Percentiles rank a stretch among this genome's conserved stretches.
These are phyloP conservation scores for Agrocybe pediades DNA, from an alignment of 768 basidiomycete species.

Conservation along the genomic window DNA sequence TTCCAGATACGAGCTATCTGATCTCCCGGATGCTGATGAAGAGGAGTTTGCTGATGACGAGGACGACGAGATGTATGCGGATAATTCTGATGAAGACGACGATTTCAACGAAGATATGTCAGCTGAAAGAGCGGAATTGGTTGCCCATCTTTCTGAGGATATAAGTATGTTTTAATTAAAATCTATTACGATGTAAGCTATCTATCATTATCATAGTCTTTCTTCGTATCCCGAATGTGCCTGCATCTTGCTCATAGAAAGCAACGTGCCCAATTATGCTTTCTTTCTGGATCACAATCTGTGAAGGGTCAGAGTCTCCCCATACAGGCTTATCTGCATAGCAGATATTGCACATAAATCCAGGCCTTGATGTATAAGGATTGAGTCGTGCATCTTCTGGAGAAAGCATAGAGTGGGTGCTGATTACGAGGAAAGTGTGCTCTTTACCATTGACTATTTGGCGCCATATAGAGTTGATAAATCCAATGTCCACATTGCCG, in stretches of 20 bases:
- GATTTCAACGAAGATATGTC: too few species aligned
- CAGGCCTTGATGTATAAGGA: neutral
- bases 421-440: slow-evolving; percentile 6
- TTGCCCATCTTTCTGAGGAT: too few species aligned
- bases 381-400: neutral
- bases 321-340: too few species aligned
- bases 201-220: neutral
- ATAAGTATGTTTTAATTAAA: too few species aligned
- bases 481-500: neutral
- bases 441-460: neutral
- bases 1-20: neutral
- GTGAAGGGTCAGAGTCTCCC: too few species aligned
- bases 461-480: slow-evolving; percentile 15
- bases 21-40: neutral
- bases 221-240: neutral
- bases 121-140: too few species aligned
- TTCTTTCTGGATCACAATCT: neutral
- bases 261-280: neutral
- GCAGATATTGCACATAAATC: neutral
- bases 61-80: neutral
- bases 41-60: neutral
- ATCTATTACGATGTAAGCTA: slow-evolving; percentile 2
- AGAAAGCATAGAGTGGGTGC: neutral
- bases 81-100: neutral
- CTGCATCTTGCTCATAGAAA: neutral